Base-by-base conservation (phyloP, 345 rosid genomes). In the Odontarrhena argentea region DNA sequence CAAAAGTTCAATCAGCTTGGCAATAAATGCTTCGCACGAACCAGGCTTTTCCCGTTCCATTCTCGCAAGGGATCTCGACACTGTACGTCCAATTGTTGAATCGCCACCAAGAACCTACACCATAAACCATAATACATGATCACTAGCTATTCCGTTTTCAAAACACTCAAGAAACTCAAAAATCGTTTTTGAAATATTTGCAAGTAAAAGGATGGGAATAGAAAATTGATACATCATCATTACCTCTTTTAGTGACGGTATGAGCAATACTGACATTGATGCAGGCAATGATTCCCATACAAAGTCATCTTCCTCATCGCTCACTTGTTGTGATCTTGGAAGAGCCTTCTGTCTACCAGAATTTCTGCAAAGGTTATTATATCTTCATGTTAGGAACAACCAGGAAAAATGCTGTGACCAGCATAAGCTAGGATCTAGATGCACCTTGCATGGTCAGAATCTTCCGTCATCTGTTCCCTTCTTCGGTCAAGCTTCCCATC, bases 241-340 rank as follows among this genome's bases (percentile, higher is more conserved):
- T 72, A 87, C 98, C 94, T 93, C 96, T 82, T 90, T 86, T 63
- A 88, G 55, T 43, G 96, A 88, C 56, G 97, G 98, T 34, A 93
- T 78, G 64, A 93, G 80, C 82, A 93, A 81, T 63, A 79, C 69
- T 51, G 96, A 85, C 66, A 93, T 70, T 44, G 98, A 79, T n/a
- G 77, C 83, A 67, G 90, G 85, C 45, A 82, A 78, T 6, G 82
- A 84, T 59, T 58, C 80, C 79, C 82, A 73, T 76, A 76, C 82
- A 57, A 84, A 82, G 77, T 61, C 80, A 68, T 85, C 98, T 76
- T 84, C 97, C 51, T 86, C 88, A 37, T 81, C 78, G 50, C 80
- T 87, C 69, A 74, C 51, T 63, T 55, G 82, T 59, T 55, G 84
- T 68, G 86, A 81, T 59, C 82, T 83, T 62, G 81, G 55, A 67